These are phyloP conservation scores for Fusarium sarcochroum DNA, from an alignment of 2,329 filamentous ascomycete genomes.

Conservation along the genomic window DNA sequence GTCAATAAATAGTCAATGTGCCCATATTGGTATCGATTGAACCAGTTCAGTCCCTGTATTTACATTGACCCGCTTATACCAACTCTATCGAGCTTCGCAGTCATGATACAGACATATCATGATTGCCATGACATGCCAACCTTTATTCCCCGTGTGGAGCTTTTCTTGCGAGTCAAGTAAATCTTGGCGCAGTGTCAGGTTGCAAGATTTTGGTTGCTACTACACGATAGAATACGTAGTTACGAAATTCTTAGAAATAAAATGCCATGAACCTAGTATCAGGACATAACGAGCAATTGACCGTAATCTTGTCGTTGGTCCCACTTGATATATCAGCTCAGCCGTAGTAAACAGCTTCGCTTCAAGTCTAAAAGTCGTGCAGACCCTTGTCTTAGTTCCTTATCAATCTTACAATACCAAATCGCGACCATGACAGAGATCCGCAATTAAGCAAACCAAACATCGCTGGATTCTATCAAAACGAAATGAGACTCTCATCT, in stretches of 20 bases:
- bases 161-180: slow-evolving; percentile 19
- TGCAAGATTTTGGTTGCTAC: slow-evolving; percentile 18
- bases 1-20: not conserved
- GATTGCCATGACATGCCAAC: slow-evolving; percentile 20
- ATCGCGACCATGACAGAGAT: slow-evolving; percentile 4
- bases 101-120: slow-evolving; percentile 17
- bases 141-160: slow-evolving; percentile 27
- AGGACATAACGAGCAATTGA: not conserved
- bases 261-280: slow-evolving; percentile 9
- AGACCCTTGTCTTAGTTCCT: not conserved
- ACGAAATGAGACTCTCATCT: slow-evolving; percentile 9
- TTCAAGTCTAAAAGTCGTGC: not conserved
- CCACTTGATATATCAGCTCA: not conserved
- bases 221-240: slow-evolving; percentile 24
- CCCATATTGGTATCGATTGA: not conserved
- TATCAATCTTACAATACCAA: not conserved
- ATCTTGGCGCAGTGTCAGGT: slow-evolving; percentile 29
- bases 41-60: fast-evolving
- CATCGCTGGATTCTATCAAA: slow-evolving; percentile 2
- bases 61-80: fast-evolving
- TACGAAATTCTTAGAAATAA: slow-evolving; percentile 23
- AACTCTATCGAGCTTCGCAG: fast-evolving
- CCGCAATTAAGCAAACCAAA: slow-evolving; percentile 1
- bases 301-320: not conserved
- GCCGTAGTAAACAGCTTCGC: not conserved